These are phyloP conservation scores for Komagataella populi DNA, from an alignment of 805 yeast genomes.

Conservation along the genomic window DNA sequence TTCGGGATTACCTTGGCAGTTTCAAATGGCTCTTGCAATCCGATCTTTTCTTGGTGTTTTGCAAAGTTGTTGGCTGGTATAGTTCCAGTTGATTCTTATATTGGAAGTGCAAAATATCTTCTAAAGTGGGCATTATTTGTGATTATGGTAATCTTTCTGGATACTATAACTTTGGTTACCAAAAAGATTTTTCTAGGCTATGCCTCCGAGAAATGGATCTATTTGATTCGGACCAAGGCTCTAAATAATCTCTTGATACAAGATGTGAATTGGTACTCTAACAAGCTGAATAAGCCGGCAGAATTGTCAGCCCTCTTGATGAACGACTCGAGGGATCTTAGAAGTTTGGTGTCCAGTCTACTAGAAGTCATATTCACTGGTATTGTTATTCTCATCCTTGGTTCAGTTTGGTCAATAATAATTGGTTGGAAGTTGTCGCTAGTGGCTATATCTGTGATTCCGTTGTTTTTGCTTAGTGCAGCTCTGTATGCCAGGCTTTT, in stretches of 20 bases:
- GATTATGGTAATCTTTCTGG: slow-evolving; percentile 44
- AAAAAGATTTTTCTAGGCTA: slow-evolving; percentile 37
- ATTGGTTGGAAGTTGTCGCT: slow-evolving; percentile 81
- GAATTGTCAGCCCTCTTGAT: slow-evolving; percentile 54
- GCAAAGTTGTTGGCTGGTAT: slow-evolving; percentile 57
- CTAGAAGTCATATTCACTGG: slow-evolving; percentile 41
- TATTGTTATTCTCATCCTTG: slow-evolving; percentile 37
- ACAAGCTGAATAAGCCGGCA: slow-evolving; percentile 24
- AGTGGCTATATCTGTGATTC: slow-evolving; percentile 68
- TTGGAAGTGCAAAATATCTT: slow-evolving; percentile 19
- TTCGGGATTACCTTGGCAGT: slow-evolving; percentile 43
- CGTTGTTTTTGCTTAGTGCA: slow-evolving; percentile 42
- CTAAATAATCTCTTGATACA: slow-evolving; percentile 38
- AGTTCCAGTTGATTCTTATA: slow-evolving; percentile 28
- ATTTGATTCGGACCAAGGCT: slow-evolving; percentile 31
- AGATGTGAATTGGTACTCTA: slow-evolving; percentile 37
- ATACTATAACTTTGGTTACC: slow-evolving; percentile 42
- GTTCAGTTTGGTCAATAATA: slow-evolving; percentile 65
- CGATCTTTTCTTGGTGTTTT: slow-evolving; percentile 67
- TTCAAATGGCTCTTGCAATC: slow-evolving; percentile 51
- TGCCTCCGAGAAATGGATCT: slow-evolving; percentile 60
- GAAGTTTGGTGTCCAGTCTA: slow-evolving; percentile 51
- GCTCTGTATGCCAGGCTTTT: slow-evolving; percentile 35
- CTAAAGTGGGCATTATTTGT: slow-evolving; percentile 60
- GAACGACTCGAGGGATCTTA: slow-evolving; percentile 72